These are phyloP conservation scores for Leucoagaricus sp. DNA, from an alignment of 1,284 basidiomycete species.

Conservation along the genomic window DNA sequence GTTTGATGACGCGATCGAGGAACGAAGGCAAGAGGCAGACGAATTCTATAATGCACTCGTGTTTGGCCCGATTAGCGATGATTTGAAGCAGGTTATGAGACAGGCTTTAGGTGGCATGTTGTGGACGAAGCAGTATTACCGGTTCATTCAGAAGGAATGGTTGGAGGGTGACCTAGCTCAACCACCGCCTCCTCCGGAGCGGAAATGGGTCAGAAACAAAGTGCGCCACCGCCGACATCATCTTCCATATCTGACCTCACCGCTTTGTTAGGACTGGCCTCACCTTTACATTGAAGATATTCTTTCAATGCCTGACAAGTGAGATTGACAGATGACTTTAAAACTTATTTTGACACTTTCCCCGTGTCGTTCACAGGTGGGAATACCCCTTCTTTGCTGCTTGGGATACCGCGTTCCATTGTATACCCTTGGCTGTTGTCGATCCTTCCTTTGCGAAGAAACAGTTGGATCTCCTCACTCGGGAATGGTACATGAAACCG, in stretches of 20 bases:
- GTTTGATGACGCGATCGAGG: slow-evolving; percentile 90
- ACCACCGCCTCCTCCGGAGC: slow-evolving; percentile 89
- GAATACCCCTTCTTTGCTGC: slow-evolving; percentile 96
- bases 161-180: slow-evolving; percentile 93
- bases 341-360: background rate
- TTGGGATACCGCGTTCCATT: slow-evolving; percentile 98
- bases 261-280: slow-evolving; percentile 76
- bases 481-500: slow-evolving; percentile 99
- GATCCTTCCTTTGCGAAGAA: slow-evolving; percentile 97
- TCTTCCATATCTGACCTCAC: slow-evolving; percentile 7
- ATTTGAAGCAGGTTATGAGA: slow-evolving; percentile 94
- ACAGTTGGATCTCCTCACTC: slow-evolving; percentile 92
- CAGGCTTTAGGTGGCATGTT: slow-evolving; percentile 99
- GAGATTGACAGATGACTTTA: slow-evolving; percentile 20
- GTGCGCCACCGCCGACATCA: slow-evolving; percentile 39
- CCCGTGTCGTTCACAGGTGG: slow-evolving; percentile 79
- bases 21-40: slow-evolving; percentile 88
- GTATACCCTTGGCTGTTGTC: slow-evolving; percentile 93
- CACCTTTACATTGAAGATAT: slow-evolving; percentile 96
- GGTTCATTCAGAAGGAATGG: slow-evolving; percentile 97
- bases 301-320: slow-evolving; percentile 98
- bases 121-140: slow-evolving; percentile 98
- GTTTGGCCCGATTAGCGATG: slow-evolving; percentile 84
- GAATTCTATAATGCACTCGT: slow-evolving; percentile 91
- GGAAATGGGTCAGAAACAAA: slow-evolving; percentile 85